phyloP scores from a whole-genome alignment of 2,329 filamentous ascomycete genomes.

The Ophiostoma fasciatum region DNA sequence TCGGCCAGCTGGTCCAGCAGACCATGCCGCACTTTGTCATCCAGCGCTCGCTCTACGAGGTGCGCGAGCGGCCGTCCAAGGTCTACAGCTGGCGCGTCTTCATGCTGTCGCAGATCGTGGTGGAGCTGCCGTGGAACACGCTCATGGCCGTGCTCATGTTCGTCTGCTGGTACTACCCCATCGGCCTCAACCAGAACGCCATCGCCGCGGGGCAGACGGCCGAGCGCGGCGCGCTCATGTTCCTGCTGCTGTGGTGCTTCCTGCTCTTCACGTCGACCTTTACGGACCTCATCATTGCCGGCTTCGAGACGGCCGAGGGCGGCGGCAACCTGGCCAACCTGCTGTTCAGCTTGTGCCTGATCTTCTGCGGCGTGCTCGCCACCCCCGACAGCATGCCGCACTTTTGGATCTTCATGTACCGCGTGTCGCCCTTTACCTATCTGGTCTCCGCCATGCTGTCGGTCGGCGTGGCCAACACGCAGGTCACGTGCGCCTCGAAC shows the following conservation, averaged over 20 bases:
- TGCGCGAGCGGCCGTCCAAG: slow-evolving; percentile 70
- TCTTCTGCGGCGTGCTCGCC: slow-evolving; percentile 50
- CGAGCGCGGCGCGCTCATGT: slow-evolving; percentile 64
- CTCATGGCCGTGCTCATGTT: slow-evolving; percentile 50
- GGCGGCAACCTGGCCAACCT: slow-evolving; percentile 49
- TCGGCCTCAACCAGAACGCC: slow-evolving; percentile 62
- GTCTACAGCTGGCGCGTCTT: slow-evolving; percentile 78
- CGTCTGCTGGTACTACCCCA: slow-evolving; percentile 70
- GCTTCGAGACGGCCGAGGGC: slow-evolving; percentile 52
- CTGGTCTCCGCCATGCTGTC: slow-evolving; percentile 59
- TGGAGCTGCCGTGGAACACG: slow-evolving; percentile 80
- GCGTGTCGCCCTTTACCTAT: slow-evolving; percentile 71
- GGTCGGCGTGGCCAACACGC: slow-evolving; percentile 51
- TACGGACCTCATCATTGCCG: slow-evolving; percentile 58
- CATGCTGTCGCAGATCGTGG: slow-evolving; percentile 67
- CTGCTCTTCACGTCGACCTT: slow-evolving; percentile 60
- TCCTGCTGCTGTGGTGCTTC: slow-evolving; percentile 65
- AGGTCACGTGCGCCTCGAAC: slow-evolving; percentile 50
- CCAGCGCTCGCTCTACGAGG: slow-evolving; percentile 70
- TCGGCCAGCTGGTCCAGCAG: slow-evolving; percentile 64
- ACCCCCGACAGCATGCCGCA: slow-evolving; percentile 41
- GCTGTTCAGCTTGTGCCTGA: slow-evolving; percentile 40
- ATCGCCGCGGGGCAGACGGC: slow-evolving; percentile 41
- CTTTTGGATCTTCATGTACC: slow-evolving; percentile 77
- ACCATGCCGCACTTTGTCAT: slow-evolving; percentile 79